Percentiles rank a stretch among this genome's conserved stretches.
These are phyloP conservation scores for Leccinum boreale DNA, from an alignment of 768 basidiomycete species.

Conservation along the genomic window DNA sequence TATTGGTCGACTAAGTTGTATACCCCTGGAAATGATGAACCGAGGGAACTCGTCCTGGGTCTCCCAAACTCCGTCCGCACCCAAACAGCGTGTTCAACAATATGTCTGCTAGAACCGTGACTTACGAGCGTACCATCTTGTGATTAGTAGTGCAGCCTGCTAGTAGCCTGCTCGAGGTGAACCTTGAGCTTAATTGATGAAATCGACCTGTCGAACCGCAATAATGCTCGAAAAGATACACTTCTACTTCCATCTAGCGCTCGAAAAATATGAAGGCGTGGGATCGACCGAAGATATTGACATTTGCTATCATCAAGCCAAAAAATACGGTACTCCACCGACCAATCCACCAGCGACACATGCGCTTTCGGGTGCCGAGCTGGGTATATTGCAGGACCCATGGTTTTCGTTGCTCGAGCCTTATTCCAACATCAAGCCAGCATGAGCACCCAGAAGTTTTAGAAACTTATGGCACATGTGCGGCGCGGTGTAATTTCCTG, in stretches of 20 bases:
- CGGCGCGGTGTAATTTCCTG: slow-evolving; percentile 58
- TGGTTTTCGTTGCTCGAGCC: slow-evolving; percentile 14
- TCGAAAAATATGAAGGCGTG: background rate
- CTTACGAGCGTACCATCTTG: background rate
- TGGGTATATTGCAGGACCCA: slow-evolving; percentile 30
- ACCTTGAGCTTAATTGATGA: background rate
- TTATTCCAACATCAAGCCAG: slow-evolving; percentile 51
- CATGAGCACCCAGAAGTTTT: slow-evolving; percentile 26
- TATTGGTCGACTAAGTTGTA: background rate
- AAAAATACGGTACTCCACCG: slow-evolving; percentile 33
- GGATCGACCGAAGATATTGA: background rate
- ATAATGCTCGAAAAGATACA: background rate
- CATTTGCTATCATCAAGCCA: background rate
- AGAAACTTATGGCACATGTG: slow-evolving; percentile 56
- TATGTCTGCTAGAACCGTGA: background rate
- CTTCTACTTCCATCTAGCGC: background rate
- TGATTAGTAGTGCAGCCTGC: background rate
- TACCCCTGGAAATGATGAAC: background rate
- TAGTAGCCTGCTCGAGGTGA: background rate
- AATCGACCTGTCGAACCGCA: background rate
- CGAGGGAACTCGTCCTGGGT: slow-evolving; percentile 1
- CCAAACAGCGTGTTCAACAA: slow-evolving; percentile 12
- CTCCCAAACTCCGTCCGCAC: slow-evolving; percentile 10
- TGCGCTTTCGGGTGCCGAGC: slow-evolving; percentile 50
- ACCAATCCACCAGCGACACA: slow-evolving; percentile 65